Evolutionary conservation across 169 alveolate genomes (phyloP).

Genomic region (Eimeria necatrix): DNA sequence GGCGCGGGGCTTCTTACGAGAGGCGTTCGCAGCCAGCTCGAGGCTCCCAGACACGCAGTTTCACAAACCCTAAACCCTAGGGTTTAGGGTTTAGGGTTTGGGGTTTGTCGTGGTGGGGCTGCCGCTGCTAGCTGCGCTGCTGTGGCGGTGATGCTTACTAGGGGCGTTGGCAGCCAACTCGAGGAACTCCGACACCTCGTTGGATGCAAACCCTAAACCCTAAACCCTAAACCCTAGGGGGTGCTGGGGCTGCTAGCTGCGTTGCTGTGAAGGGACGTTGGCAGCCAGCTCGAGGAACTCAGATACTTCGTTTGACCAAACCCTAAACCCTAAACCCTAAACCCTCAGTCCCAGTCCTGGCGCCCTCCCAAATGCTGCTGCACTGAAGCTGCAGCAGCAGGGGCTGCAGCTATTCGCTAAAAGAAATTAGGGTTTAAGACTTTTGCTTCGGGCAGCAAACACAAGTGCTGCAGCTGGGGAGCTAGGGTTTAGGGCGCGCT

Average conservation of each 20-base stretch:
- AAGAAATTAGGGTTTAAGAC: no score
- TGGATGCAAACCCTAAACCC: no score
- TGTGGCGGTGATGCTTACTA: constrained; percentile 62
- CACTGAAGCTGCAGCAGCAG: no score
- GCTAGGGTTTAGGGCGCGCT: no score
- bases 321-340: constrained; percentile 20
- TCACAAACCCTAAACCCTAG: not conserved
- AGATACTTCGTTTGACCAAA: not conserved
- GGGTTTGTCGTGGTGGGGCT: no score
- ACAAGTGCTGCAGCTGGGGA: no score
- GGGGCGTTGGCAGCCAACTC: constrained; percentile 55
- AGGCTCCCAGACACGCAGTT: not conserved
- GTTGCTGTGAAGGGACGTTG: not conserved
- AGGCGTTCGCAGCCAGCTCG: no score
- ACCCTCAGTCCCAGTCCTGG: no score
- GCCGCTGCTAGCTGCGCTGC: constrained; percentile 72
- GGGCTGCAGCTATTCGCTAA: no score
- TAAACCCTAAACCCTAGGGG: not conserved
- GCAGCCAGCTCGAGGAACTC: not conserved
- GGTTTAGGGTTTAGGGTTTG: constrained; percentile 32
- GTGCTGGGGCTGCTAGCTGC: not conserved
- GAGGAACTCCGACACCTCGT: constrained; percentile 77
- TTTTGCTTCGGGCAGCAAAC: no score
- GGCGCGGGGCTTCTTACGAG: no score
- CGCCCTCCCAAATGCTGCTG: no score